phyloP scores from a whole-genome alignment of 192 early-diverging fungal species.

The Umbelopsis vinacea region DNA sequence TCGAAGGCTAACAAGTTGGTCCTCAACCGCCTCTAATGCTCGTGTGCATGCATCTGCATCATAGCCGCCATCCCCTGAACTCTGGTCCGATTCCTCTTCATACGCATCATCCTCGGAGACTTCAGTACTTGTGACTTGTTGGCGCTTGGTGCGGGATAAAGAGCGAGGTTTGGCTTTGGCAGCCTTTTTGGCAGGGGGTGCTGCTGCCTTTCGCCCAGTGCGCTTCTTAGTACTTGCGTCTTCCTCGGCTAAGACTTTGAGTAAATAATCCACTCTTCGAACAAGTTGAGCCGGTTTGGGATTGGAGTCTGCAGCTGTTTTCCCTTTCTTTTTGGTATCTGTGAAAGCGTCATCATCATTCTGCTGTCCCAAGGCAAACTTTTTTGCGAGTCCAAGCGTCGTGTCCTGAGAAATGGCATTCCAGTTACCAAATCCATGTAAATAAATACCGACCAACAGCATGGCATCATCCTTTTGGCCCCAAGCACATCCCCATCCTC shows the following conservation, averaged over 20 bases:
- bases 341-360: slow-evolving; percentile 49
- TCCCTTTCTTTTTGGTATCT: slow-evolving; percentile 40
- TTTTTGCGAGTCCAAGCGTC: slow-evolving; percentile 77
- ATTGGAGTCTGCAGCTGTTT: slow-evolving; percentile 51
- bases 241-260: slow-evolving; percentile 81
- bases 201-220: not conserved
- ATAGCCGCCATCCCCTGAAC: slow-evolving; percentile 52
- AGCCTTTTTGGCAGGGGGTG: not conserved
- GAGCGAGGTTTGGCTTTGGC: not conserved
- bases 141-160: not conserved
- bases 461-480: slow-evolving; percentile 92
- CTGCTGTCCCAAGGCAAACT: slow-evolving; percentile 75
- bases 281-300: slow-evolving; percentile 88
- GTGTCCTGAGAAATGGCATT: slow-evolving; percentile 80
- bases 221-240: slow-evolving; percentile 48
- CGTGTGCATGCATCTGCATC: slow-evolving; percentile 70
- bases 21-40: slow-evolving; percentile 68
- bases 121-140: not conserved
- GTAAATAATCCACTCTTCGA: slow-evolving; percentile 87
- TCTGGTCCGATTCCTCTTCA: not conserved
- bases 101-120: slow-evolving; percentile 25
- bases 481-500: slow-evolving; percentile 89
- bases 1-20: slow-evolving; percentile 56
- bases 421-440: slow-evolving; percentile 95
- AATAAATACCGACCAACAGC: slow-evolving; percentile 93